Evolutionary conservation across 2,329 filamentous ascomycete genomes (phyloP), one percentile per base, ranked within the genome.

Genomic region (Penicillium digitatum): DNA sequence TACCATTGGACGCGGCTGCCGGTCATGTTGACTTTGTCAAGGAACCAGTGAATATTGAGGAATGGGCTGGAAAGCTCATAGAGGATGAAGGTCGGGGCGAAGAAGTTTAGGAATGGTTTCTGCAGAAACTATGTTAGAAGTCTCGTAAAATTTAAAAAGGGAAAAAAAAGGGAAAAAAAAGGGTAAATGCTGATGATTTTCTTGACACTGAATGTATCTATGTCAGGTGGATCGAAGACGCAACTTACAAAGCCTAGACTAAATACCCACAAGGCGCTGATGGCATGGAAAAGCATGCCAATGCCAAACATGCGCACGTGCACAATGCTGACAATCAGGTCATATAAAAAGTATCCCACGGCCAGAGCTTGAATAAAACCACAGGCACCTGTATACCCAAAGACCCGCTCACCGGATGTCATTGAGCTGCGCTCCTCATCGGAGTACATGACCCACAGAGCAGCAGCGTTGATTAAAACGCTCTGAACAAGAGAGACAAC

Each of bases 11-110:
- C 68, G 47, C 75, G 78, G 47, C 79, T 81, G 49, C 84, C 84
- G 5, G 84, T 87, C 73, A 86, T 80, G 68, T 81, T 79, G 68
- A 87, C 75, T 72, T 87, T 87, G 68, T 87, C 84, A 66, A 83
- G 82, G 76, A 87, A 87, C 84, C 84, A 87, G 74, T 87, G 84
- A 67, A 87, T 81, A 70, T 87, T 87, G 59, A 87, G 77, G 69
- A 87, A 86, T 9, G 84, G 84, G 58, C 79, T 81, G 38, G 82
- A 85, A 60, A 87, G 81, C 67, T 87, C 84, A 74, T 87, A 87
- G 62, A 87, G 82, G 64, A 87, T 83, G 73, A 87, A 87, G 6
- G 79, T 80, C 0, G 83, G 81, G 18, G 78, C 81, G 69, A 86
- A 87, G 76, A 79, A 87, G 70, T 86, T 85, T 57, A 85, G 74